Base-by-base conservation (phyloP, 192 early-diverging fungal genomes). In the Rhizophagus sp. region DNA sequence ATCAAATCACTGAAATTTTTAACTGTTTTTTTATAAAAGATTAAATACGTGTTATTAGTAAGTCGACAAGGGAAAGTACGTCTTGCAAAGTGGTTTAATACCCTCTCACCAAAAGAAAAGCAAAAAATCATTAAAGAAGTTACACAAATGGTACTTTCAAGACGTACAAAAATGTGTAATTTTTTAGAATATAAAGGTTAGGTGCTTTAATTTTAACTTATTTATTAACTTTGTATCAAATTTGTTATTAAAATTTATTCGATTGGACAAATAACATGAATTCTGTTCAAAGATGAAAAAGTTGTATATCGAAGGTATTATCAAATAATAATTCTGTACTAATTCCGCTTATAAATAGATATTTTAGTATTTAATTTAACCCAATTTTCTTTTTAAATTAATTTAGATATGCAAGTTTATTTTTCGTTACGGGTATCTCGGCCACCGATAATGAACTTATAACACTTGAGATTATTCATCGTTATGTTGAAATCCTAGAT, bases 401-500 rank as follows among this genome's bases (percentile, higher is more conserved):
- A 17, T 17, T 25, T 77, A 95, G 95, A 91, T 99, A 99, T 84
- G 98, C 98, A 68, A 94, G 92, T 67, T 88, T 99, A 61, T 99
- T 93, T 83, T 99, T 99, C 82, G 93, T 98, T 4, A 93, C 93
- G n/a, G 98, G 97, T n/a, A 94, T 96, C 49, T 97, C 95, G 49
- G 78, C 91, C 24, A 89, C 94, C 63, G 97, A 99, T 84, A 99
- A 99, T 84, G 97, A 99, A 81, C 90, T 99, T 8, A 81, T 99
- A 39, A 92, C 92, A 22, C 87, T 99, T 27, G 97, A 99, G 81
- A 90, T 99, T 70, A 98, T 99, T 76, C 98, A 99, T 70, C 94
- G 98, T 63, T 99, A 97, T 83, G 97, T 99, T 34, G 97, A 99
- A 84, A 92, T 98, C 19, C 84, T 99, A 64, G 98, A 99, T 86